Evolutionary conservation across 2,329 filamentous ascomycete genomes (phyloP).

Genomic region (Allantophomopsis lycopodina): DNA sequence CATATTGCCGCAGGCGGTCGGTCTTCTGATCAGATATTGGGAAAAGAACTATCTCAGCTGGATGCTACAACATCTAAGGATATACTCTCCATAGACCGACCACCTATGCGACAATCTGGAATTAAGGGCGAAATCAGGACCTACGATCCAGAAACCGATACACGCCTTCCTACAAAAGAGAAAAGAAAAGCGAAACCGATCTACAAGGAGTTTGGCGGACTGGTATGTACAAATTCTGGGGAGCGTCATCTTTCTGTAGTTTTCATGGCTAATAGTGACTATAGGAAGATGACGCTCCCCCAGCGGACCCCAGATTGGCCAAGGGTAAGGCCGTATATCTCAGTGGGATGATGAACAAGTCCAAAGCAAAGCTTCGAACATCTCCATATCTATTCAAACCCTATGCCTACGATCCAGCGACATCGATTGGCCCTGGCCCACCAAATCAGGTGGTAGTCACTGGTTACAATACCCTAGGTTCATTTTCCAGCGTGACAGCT

Average conservation of each 20-base stretch:
- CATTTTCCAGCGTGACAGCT: constrained; percentile 62
- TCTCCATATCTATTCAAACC: constrained; percentile 70
- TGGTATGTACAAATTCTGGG: constrained; percentile 45
- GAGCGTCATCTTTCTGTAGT: constrained; percentile 44
- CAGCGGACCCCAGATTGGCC: constrained; percentile 71
- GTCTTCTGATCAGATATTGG: neutral
- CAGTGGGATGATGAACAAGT: constrained; percentile 54
- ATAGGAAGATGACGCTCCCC: constrained; percentile 68
- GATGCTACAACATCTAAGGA: constrained; percentile 9
- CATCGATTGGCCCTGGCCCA: constrained; percentile 78
- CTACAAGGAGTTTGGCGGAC: constrained; percentile 45
- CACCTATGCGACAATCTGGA: constrained; percentile 42
- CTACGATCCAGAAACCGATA: constrained; percentile 36
- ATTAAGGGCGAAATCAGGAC: constrained; percentile 43
- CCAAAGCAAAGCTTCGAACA: constrained; percentile 56
- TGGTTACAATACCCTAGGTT: constrained; percentile 87
- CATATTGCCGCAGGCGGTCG: neutral
- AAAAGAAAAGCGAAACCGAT: constrained; percentile 44
- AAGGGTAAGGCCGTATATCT: constrained; percentile 51
- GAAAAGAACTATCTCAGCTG: constrained; percentile 11
- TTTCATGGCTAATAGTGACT: constrained; percentile 44
- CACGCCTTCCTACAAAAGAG: constrained; percentile 28
- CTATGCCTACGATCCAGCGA: constrained; percentile 69
- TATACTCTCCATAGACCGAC: constrained; percentile 11
- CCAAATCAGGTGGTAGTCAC: constrained; percentile 84